Evolutionary conservation across 148 eudicot species (phyloP).

Genomic region (Tetragonia tetragonoides): DNA sequence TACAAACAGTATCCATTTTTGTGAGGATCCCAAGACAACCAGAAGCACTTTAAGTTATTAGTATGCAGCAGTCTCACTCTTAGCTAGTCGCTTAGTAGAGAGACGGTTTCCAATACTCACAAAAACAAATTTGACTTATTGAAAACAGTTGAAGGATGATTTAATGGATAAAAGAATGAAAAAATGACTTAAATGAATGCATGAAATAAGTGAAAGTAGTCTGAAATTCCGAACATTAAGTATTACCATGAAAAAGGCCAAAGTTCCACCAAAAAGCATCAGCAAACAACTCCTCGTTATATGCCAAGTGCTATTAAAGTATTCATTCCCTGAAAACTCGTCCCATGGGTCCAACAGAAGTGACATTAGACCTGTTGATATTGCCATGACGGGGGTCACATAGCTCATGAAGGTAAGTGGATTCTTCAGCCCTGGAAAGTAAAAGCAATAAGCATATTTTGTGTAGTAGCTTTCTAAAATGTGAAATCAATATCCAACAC

Average conservation of each 20-base stretch:
- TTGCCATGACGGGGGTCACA: slow-evolving; percentile 91
- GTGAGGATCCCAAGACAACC: neutral
- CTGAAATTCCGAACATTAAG: neutral
- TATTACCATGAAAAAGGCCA: slow-evolving; percentile 90
- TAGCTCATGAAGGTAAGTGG: slow-evolving; percentile 94
- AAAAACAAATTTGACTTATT: too few relatives aligned
- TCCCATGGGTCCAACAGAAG: slow-evolving; percentile 87
- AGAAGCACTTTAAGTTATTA: slow-evolving; percentile 9
- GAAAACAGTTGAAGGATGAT: too few relatives aligned
- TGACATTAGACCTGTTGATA: slow-evolving; percentile 72
- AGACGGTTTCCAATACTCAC: too few relatives aligned
- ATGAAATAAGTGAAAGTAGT: too few relatives aligned
- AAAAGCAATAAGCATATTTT: slow-evolving; percentile 12
- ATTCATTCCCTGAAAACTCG: slow-evolving; percentile 55
- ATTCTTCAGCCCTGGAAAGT: slow-evolving; percentile 73
- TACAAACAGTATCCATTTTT: neutral
- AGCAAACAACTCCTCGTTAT: slow-evolving; percentile 69
- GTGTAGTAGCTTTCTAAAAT: neutral
- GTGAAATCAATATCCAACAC: neutral
- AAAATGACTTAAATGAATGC: too few relatives aligned
- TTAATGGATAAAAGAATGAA: too few relatives aligned
- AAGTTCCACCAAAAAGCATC: slow-evolving; percentile 95
- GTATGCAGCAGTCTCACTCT: too few relatives aligned
- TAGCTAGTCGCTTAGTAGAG: too few relatives aligned
- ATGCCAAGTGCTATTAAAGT: slow-evolving; percentile 79